Conservation (phyloP, 495 filamentous ascomycete species). For the Penicillium steckii region DNA sequence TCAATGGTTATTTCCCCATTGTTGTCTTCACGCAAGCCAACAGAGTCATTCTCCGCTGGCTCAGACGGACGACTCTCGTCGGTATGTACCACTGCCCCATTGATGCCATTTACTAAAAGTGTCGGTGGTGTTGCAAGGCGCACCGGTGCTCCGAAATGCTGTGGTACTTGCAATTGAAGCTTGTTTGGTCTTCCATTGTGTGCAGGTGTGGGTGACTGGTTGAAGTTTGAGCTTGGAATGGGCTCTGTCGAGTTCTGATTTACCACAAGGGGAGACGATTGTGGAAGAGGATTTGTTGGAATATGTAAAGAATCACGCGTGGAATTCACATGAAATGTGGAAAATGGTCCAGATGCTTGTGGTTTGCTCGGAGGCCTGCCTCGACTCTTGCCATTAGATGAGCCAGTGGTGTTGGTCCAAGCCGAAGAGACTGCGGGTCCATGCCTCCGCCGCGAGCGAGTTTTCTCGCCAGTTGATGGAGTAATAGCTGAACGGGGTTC, state of each 20-base stretch:
- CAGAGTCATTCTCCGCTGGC: background rate
- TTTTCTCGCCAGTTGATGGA: constrained; percentile 51
- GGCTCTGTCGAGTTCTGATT: constrained; percentile 24
- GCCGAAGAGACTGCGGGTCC: constrained; percentile 94
- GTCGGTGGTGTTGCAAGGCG: constrained; percentile 75
- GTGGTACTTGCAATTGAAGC: constrained; percentile 79
- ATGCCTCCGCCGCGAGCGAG: constrained; percentile 69
- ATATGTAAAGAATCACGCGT: constrained; percentile 37
- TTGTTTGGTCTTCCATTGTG: constrained; percentile 40
- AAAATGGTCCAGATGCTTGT: constrained; percentile 73
- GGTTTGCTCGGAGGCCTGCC: constrained; percentile 85
- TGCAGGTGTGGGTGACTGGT: constrained; percentile 32
- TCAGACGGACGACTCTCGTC: background rate
- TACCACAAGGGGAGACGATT: constrained; percentile 28
- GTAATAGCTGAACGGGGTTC: constrained; percentile 73
- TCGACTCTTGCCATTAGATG: constrained; percentile 70
- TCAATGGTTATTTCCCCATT: constrained; percentile 27
- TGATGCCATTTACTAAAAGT: constrained; percentile 66
- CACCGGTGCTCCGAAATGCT: constrained; percentile 69
- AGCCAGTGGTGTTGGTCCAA: constrained; percentile 72
- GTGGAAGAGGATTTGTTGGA: constrained; percentile 22
- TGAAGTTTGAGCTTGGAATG: constrained; percentile 20
- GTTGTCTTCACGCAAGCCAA: background rate
- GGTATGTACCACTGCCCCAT: constrained; percentile 14
- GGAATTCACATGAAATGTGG: constrained; percentile 79